phyloP scores from a whole-genome alignment of 202 grass and related monocot species.

The Saccharum hybrid region DNA sequence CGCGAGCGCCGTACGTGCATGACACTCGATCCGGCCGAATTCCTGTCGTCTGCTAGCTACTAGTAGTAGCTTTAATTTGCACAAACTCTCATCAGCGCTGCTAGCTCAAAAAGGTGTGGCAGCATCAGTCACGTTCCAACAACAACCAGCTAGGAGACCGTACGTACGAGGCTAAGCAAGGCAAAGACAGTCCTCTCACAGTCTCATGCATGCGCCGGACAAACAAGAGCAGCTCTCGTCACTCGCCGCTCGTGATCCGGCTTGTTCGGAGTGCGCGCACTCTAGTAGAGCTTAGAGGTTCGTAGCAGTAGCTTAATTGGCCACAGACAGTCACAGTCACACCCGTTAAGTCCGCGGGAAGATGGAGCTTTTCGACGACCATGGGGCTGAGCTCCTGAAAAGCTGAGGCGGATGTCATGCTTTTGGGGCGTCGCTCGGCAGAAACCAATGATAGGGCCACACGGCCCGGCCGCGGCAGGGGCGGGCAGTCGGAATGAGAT shows the following conservation, averaged over 20 bases:
- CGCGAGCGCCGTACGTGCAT: conserved; percentile 36
- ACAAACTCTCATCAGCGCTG: conserved; percentile 30
- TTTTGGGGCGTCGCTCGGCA: conserved; percentile 69
- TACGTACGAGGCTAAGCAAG: conserved; percentile 36
- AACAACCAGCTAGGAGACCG: not conserved
- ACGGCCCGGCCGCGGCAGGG: too few relatives aligned
- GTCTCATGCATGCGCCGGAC: too few relatives aligned
- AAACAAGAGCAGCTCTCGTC: too few relatives aligned
- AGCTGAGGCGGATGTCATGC: conserved; percentile 81
- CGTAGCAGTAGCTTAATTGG: not conserved
- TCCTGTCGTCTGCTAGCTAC: conserved; percentile 35
- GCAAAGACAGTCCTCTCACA: not conserved
- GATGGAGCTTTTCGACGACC: conserved; percentile 32
- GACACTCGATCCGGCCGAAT: conserved; percentile 51
- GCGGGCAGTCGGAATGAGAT: conserved; percentile 55
- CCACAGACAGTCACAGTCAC: not conserved
- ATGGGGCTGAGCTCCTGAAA: conserved; percentile 50
- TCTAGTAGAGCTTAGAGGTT: not conserved
- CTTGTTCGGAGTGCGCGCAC: conserved; percentile 33
- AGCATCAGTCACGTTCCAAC: conserved; percentile 1
- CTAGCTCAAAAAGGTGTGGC: conserved; percentile 10
- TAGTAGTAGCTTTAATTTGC: conserved; percentile 1
- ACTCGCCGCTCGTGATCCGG: conserved; percentile 37
- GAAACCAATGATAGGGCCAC: conserved; percentile 60
- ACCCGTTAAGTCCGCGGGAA: conserved; percentile 47